These are phyloP conservation scores for Haplosporangium gracile DNA, from an alignment of 192 early-diverging fungal genomes.

Conservation along the genomic window DNA sequence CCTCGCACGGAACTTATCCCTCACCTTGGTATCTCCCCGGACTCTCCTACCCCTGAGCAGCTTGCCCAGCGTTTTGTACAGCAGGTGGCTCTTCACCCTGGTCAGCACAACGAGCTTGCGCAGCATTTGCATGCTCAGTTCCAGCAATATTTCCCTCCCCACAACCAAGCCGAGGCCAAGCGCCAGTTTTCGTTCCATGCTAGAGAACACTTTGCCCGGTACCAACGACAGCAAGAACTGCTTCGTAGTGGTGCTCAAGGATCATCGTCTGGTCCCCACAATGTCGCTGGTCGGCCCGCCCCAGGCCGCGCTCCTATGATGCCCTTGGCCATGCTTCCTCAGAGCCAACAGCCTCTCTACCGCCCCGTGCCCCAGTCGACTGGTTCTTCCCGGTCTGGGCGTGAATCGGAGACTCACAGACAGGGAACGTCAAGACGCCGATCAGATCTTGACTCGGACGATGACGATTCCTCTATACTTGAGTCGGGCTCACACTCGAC, in stretches of 20 bases:
- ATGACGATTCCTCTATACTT: slow-evolving; percentile 16
- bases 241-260: slow-evolving; percentile 18
- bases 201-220: slow-evolving; percentile 38
- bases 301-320: background rate
- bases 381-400: background rate
- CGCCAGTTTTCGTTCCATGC: slow-evolving; percentile 45
- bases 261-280: background rate
- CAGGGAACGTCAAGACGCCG: slow-evolving; percentile 38
- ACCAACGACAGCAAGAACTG: slow-evolving; percentile 49
- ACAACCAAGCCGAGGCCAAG: slow-evolving; percentile 49
- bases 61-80: slow-evolving; percentile 53
- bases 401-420: slow-evolving; percentile 3
- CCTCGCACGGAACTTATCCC: slow-evolving; percentile 5
- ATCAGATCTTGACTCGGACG: slow-evolving; percentile 48
- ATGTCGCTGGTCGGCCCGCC: slow-evolving; percentile 5
- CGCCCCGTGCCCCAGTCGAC: background rate
- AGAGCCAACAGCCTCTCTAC: background rate
- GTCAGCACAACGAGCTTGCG: slow-evolving; percentile 47
- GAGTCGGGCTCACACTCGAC: slow-evolving; percentile 18
- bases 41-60: slow-evolving; percentile 51
- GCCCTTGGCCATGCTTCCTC: background rate
- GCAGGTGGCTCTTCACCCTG: slow-evolving; percentile 47
- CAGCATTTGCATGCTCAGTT: slow-evolving; percentile 48
- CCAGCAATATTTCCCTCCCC: slow-evolving; percentile 45
- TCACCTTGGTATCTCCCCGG: slow-evolving; percentile 37